Base-by-base conservation (phyloP, 345 rosid species). In the Eucalyptus cladocalyx region DNA sequence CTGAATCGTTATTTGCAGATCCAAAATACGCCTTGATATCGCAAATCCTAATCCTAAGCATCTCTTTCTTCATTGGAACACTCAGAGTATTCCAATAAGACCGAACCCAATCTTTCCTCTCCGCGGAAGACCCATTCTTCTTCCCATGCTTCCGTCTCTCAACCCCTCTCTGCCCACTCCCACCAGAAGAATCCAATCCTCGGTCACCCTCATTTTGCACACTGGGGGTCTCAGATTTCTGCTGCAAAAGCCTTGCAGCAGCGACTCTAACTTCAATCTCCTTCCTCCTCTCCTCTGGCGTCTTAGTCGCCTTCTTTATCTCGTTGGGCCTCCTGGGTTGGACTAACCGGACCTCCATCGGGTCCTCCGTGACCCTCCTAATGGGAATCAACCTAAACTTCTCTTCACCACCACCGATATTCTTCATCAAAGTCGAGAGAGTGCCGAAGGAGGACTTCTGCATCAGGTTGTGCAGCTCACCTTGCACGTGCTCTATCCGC, bases 231-330 rank as follows among this genome's bases (percentile, higher is more conserved):
- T 96, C 98, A 9, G 97, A 91, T 89, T 94, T 96, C 94, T 96
- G 99, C 95, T 97, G 99, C 93, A 95, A 54, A 89, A 97, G 90
- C 91, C 96, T 94, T 49, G 96, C 97, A 26, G 99, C 99, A 80
- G 99, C 98, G 50, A 98, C 99, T 93, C 96, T 93, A 87, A 98
- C 99, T 93, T 98, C 99, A 91, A 97, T 94, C 96, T 96, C 99
- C 90, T 98, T 96, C 94, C 99, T 93, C 90, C 91, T 92, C 92
- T 98, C 99, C 91, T 98, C 99, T 19, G 92, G 95, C 15, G 99
- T 96, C 94, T 98, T 98, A 32, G 95, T 94, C 48, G 98, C 99
- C 90, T 96, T 98, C 92, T 95, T 97, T 90, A 98, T 96, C 95
- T 98, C 99, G 88, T 98, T 96, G 1, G 98, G 97, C 90, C 98